Base-by-base conservation (phyloP, 179 eudicot genomes). In the Patellifolia procumbens region DNA sequence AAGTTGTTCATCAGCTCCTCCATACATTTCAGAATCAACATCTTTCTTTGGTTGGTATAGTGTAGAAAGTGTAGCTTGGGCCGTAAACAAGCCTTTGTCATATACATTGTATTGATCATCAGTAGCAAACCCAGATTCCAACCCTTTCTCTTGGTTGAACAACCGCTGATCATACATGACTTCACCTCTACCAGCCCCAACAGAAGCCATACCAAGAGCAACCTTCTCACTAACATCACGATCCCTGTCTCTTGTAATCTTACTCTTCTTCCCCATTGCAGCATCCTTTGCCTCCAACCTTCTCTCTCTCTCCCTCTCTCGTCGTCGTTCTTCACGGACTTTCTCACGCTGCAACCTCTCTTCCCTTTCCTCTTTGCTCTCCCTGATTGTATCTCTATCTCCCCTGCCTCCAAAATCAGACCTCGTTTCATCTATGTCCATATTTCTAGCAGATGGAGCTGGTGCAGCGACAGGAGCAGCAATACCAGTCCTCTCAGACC, bases 121-220 rank as follows among this genome's bases (percentile, higher is more conserved):
- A 0, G 84, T 83, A 24, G 88, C 96, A 86, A 90, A 94, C 31
- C 98, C 97, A 19, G 96, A 94, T 68, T 87, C 96, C 94, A 92
- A 90, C n/a, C 98, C 98, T 74, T 90, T 90, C 79, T 94, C 98
- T 62, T 92, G 98, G 85, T 94, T 94, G 70, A 94, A 94, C 81
- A 94, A 58, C 65, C 96, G 86, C 70, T 89, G 93, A 62, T 94
- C 98, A 73, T 94, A 94, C 93, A 87, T 89, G 65, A 94, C 97
- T 76, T 92, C 98, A 35, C 92, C 92, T 78, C 80, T 86, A 55
- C 85, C 83, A 19, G 80, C 68, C 48, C 92, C 91, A 48, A 87
- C 77, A 2, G 92, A 87, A 20, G 98, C 97, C 98, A 94, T 94
- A 28, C 96, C 93, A 34, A 94, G 96, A 20, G 97, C 97, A 52